Evolutionary conservation across 2,329 filamentous ascomycete genomes (phyloP).

Genomic region (Neophaeococcomyces aloes): DNA sequence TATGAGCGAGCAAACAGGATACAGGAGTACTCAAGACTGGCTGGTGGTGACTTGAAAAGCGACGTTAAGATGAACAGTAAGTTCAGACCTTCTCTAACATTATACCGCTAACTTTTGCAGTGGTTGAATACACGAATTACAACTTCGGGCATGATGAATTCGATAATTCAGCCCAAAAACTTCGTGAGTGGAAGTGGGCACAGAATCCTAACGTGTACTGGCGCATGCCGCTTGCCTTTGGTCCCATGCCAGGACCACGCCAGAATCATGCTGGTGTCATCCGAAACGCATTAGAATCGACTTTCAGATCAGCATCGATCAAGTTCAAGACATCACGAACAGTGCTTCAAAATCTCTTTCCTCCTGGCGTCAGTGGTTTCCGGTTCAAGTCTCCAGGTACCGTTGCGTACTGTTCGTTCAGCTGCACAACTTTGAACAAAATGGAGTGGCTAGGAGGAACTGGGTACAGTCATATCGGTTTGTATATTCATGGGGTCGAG

Average conservation of each 20-base stretch:
- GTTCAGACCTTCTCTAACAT: too few relatives aligned
- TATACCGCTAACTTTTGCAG: constrained; percentile 3
- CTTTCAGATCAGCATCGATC: constrained; percentile 38
- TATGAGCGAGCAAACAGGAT: constrained; percentile 48
- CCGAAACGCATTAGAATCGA: constrained; percentile 23
- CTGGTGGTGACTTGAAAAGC: constrained; percentile 34
- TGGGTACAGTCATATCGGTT: constrained; percentile 48
- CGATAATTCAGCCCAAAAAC: constrained; percentile 41
- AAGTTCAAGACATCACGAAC: constrained; percentile 44
- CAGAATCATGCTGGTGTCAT: constrained; percentile 28
- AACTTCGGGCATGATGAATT: constrained; percentile 52
- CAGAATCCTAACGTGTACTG: constrained; percentile 37
- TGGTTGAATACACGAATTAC: constrained; percentile 35
- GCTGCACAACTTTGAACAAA: constrained; percentile 35
- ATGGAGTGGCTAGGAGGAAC: constrained; percentile 52
- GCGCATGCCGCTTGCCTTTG: constrained; percentile 38
- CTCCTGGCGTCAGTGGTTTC: constrained; percentile 30
- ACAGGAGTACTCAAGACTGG: constrained; percentile 47
- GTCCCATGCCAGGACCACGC: constrained; percentile 38
- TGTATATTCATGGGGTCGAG: constrained; percentile 54
- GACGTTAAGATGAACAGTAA: constrained; percentile 15
- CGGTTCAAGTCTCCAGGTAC: constrained; percentile 36
- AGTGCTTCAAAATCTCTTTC: constrained; percentile 40
- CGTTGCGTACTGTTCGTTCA: constrained; percentile 35
- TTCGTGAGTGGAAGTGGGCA: constrained; percentile 42